Conservation (phyloP, 306 rosid species). For the Sophora flavescens region DNA sequence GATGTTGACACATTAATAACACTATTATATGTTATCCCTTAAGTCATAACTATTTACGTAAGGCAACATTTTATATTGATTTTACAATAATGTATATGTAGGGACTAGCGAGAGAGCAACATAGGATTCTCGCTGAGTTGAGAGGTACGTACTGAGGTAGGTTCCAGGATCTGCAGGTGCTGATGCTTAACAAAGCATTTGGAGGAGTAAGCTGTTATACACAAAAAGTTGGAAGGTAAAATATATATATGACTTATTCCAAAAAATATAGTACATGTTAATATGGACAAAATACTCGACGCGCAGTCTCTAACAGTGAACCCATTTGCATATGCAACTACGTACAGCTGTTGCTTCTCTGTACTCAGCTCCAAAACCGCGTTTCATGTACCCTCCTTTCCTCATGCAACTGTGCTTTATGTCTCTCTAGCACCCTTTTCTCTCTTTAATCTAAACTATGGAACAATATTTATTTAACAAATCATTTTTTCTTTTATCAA, state of each 20-base stretch:
- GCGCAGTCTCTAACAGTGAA: slow-evolving; percentile 49
- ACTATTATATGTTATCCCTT: slow-evolving; percentile 18
- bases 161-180: slow-evolving; percentile 62
- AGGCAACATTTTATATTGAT: slow-evolving; percentile 2
- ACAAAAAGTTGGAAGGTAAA: slow-evolving; percentile 40
- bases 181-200: slow-evolving; percentile 34
- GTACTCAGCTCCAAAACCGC: slow-evolving; percentile 82
- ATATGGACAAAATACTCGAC: slow-evolving; percentile 11
- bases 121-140: slow-evolving; percentile 57
- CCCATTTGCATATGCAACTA: slow-evolving; percentile 43
- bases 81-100: background rate
- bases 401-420: slow-evolving; percentile 49
- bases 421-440: background rate
- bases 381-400: slow-evolving; percentile 64
- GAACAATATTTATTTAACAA: slow-evolving; percentile 6
- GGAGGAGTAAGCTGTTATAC: slow-evolving; percentile 47
- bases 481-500: no score
- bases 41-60: background rate
- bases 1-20: background rate
- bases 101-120: slow-evolving; percentile 20
- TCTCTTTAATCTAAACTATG: slow-evolving; percentile 28
- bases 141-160: slow-evolving; percentile 43
- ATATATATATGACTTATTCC: background rate
- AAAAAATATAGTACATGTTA: slow-evolving; percentile 11
- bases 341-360: slow-evolving; percentile 87